A percentile compares a stretch with the other conserved stretches of the same genome.
These are phyloP conservation scores for Fusarium setosum DNA, from an alignment of 2,329 filamentous ascomycete species.

Conservation along the genomic window DNA sequence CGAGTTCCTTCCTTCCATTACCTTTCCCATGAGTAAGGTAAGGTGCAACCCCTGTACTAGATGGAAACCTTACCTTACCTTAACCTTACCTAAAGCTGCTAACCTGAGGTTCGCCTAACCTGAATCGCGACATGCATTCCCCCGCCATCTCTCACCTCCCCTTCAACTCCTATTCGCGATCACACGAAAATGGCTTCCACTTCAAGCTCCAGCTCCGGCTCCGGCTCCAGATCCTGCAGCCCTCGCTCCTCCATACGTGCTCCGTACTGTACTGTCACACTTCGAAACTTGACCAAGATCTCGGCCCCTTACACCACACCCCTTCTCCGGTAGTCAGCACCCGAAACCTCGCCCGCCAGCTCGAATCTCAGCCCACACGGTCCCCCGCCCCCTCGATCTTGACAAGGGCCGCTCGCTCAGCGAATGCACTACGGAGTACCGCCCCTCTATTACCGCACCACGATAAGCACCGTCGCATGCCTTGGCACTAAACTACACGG, in stretches of 20 bases:
- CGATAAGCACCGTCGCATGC: constrained; percentile 5
- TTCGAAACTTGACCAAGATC: constrained; percentile 21
- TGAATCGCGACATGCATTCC: constrained; percentile 29
- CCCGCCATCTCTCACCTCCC: constrained; percentile 23
- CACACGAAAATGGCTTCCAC: constrained; percentile 15
- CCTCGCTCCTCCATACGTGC: constrained; percentile 1
- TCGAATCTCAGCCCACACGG: constrained; percentile 45
- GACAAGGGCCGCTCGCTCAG: constrained; percentile 32
- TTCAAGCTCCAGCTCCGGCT: constrained; percentile 22
- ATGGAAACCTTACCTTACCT: constrained; percentile 11
- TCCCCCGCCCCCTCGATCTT: constrained; percentile 36
- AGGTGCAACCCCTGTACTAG: constrained; percentile 27
- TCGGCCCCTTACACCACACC: constrained; percentile 17
- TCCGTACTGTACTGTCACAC: constrained; percentile 15
- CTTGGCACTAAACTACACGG: not conserved
- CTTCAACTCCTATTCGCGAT: constrained; percentile 32
- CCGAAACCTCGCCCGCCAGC: constrained; percentile 39
- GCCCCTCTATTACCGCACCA: constrained; percentile 19
- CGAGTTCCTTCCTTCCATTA: constrained; percentile 1
- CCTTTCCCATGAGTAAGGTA: not conserved
- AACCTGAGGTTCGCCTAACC: constrained; percentile 35
- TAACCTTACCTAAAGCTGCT: constrained; percentile 31
- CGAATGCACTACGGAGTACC: constrained; percentile 23
- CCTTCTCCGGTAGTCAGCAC: constrained; percentile 36
- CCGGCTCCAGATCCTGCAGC: constrained; percentile 14